Percentiles rank a stretch among this genome's conserved stretches.
phyloP scores from a whole-genome alignment of 306 rosid genomes.

The Alnus glutinosa region DNA sequence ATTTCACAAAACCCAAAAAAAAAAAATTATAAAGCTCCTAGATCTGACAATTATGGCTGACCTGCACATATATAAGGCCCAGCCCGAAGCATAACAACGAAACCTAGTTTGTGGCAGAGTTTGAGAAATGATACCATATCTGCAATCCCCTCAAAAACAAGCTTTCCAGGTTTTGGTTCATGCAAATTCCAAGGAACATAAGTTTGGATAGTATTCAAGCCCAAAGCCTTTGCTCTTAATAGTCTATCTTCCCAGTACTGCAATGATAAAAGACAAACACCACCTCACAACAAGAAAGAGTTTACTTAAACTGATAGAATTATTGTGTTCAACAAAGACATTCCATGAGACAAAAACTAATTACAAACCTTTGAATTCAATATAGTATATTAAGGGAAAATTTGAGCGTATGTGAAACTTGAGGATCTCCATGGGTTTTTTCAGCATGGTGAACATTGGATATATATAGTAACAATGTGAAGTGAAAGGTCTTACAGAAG shows the following conservation, averaged over 20 bases:
- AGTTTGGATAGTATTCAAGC: slow-evolving; percentile 86
- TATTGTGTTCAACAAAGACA: neutral
- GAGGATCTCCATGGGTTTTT: neutral
- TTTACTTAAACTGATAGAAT: slow-evolving; percentile 25
- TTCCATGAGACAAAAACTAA: slow-evolving; percentile 6
- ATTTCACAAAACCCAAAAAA: slow-evolving; percentile 11
- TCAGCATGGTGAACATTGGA: neutral
- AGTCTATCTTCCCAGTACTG: slow-evolving; percentile 98
- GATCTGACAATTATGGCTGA: slow-evolving; percentile 33
- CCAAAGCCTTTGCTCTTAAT: slow-evolving; percentile 89
- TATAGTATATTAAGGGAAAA: neutral
- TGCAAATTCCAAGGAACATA: slow-evolving; percentile 97
- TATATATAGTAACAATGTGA: neutral
- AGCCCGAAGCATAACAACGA: slow-evolving; percentile 81
- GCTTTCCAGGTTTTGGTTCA: slow-evolving; percentile 72
- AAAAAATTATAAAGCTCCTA: neutral
- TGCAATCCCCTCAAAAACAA: slow-evolving; percentile 74
- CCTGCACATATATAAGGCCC: slow-evolving; percentile 97
- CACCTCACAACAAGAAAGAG: slow-evolving; percentile 18
- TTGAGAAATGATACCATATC: slow-evolving; percentile 70
- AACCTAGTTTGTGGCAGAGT: slow-evolving; percentile 74
- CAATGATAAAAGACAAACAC: slow-evolving; percentile 34
- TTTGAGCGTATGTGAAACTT: neutral
- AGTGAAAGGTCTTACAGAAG: neutral
- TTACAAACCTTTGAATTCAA: neutral